A percentile compares a stretch with the other conserved stretches of the same genome.
Evolutionary conservation across 2,329 filamentous ascomycete species (phyloP).

Genomic region (Talaromyces islandicus): DNA sequence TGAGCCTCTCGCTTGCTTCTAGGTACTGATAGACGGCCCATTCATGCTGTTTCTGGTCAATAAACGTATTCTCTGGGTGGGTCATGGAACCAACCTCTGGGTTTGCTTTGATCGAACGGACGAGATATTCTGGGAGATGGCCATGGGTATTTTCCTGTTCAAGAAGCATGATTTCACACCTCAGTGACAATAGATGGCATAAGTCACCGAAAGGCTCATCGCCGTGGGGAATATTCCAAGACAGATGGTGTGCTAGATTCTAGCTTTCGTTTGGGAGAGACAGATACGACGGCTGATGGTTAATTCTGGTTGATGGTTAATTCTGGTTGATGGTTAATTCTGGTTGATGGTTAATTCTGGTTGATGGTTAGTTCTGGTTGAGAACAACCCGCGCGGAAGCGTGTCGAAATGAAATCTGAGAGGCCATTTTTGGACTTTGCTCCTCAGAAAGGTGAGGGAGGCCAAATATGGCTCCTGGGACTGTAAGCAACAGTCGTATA

Average conservation of each 20-base stretch:
- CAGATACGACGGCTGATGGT: neutral
- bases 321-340: neutral
- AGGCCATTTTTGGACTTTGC: neutral
- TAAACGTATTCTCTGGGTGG: neutral
- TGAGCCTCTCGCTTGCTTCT: neutral
- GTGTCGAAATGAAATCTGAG: neutral
- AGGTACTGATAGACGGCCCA: neutral
- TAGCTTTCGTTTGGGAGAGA: neutral
- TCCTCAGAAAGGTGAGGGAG: neutral
- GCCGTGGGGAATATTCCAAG: neutral
- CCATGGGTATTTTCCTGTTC: neutral
- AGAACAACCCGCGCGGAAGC: neutral
- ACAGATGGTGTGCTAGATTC: neutral
- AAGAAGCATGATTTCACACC: neutral
- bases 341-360: neutral
- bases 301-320: neutral
- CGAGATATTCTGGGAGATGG: neutral
- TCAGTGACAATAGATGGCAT: neutral
- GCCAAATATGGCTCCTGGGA: neutral
- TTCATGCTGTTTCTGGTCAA: neutral
- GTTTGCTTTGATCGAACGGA: neutral
- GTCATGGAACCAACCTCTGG: neutral
- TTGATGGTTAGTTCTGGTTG: neutral
- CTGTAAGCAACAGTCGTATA: neutral
- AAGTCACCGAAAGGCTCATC: neutral